A percentile compares a stretch with the other conserved stretches of the same genome.
These are phyloP conservation scores for Cladosporium sp. DNA, from an alignment of 2,329 filamentous ascomycete genomes.

Conservation along the genomic window DNA sequence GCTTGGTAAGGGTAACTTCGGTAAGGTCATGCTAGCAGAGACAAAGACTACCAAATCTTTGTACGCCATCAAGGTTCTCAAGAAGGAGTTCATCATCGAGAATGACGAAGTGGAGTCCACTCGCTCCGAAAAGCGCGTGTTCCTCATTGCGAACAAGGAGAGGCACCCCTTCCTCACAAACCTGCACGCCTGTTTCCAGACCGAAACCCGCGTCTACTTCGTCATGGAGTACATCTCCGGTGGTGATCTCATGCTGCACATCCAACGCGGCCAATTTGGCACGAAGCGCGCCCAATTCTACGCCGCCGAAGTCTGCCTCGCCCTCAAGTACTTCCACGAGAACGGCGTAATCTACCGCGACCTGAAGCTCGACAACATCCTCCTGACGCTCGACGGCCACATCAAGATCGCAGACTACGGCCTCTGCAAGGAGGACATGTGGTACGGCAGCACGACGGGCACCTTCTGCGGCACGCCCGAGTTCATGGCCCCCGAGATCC, in stretches of 20 bases:
- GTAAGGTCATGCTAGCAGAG: conserved; percentile 98
- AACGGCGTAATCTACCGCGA: conserved; percentile 96
- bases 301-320: conserved; percentile 92
- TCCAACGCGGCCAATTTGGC: conserved; percentile 92
- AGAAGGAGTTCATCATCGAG: conserved; percentile 99
- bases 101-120: conserved; percentile 99
- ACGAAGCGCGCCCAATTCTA: conserved; percentile 97
- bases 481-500: conserved; percentile 98
- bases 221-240: conserved; percentile 99
- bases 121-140: conserved; percentile 93
- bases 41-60: conserved; percentile 87
- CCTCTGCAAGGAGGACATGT: conserved; percentile 99
- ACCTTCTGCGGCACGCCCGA: conserved; percentile 99
- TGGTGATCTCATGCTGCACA: conserved; percentile 98
- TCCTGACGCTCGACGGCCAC: conserved; percentile 89
- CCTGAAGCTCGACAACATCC: conserved; percentile 78
- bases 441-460: conserved; percentile 93
- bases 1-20: conserved; percentile 97
- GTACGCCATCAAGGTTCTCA: conserved; percentile 97
- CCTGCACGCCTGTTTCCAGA: conserved; percentile 97
- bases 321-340: conserved; percentile 98
- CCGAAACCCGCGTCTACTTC: conserved; percentile 96
- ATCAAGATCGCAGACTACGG: conserved; percentile 99
- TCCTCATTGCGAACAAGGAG: conserved; percentile 94
- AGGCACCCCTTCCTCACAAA: conserved; percentile 92